A percentile compares a stretch with the other conserved stretches of the same genome.
phyloP scores from a whole-genome alignment of 306 rosid genomes.

The Cucumis melo region DNA sequence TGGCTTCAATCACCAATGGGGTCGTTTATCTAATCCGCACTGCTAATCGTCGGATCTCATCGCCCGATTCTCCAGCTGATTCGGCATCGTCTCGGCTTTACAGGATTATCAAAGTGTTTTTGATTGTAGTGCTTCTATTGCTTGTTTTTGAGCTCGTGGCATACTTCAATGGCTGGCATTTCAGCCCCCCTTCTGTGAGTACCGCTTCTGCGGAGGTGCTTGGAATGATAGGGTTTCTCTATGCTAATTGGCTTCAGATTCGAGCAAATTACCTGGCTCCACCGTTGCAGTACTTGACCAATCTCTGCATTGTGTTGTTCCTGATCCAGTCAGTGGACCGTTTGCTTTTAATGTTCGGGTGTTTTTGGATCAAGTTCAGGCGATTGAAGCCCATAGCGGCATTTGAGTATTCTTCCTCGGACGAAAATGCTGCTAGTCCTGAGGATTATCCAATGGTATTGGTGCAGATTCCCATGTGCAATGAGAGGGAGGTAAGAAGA shows the following conservation, averaged over 20 bases:
- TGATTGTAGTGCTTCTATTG: slow-evolving; percentile 40
- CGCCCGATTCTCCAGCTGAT: slow-evolving; percentile 33
- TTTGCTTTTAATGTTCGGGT: slow-evolving; percentile 61
- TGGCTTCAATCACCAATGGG: slow-evolving; percentile 34
- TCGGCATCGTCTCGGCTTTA: slow-evolving; percentile 66
- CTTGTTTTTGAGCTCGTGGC: slow-evolving; percentile 68
- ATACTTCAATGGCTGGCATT: slow-evolving; percentile 94
- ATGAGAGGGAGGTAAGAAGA: slow-evolving; percentile 98
- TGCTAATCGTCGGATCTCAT: slow-evolving; percentile 51
- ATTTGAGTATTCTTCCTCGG: slow-evolving; percentile 32
- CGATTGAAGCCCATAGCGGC: slow-evolving; percentile 47
- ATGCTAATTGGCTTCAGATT: slow-evolving; percentile 59
- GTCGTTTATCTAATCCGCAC: slow-evolving; percentile 37
- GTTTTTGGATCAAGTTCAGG: slow-evolving; percentile 87
- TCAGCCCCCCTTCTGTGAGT: slow-evolving; percentile 50
- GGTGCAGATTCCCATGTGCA: slow-evolving; percentile 97
- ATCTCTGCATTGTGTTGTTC: slow-evolving; percentile 62
- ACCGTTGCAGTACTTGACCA: slow-evolving; percentile 67
- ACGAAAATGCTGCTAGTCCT: slow-evolving; percentile 18
- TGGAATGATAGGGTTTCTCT: slow-evolving; percentile 40
- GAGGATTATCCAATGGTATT: slow-evolving; percentile 86
- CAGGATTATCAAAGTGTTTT: slow-evolving; percentile 48
- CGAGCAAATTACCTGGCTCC: slow-evolving; percentile 73
- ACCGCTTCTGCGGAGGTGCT: slow-evolving; percentile 49
- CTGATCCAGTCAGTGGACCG: slow-evolving; percentile 87